Evolutionary conservation across 2,329 filamentous ascomycete species (phyloP).

Genomic region (Aspergillus costaricaensis): DNA sequence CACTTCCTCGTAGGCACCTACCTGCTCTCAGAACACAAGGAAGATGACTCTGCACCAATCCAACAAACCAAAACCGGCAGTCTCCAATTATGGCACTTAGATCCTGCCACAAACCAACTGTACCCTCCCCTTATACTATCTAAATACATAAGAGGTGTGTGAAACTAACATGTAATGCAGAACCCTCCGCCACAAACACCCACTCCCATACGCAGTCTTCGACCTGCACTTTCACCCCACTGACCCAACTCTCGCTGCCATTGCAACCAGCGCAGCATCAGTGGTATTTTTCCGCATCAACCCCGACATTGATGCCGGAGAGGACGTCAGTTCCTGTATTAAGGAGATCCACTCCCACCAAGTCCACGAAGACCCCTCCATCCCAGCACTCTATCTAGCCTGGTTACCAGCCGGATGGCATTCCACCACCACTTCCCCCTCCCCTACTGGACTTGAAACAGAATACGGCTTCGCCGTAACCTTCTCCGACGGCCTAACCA

Average conservation of each 20-base stretch:
- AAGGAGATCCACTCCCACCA: slow-evolving; percentile 46
- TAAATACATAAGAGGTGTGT: background rate
- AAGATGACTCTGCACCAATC: slow-evolving; percentile 26
- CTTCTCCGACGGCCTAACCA: slow-evolving; percentile 67
- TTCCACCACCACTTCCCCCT: background rate
- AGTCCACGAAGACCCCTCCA: slow-evolving; percentile 55
- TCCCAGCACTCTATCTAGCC: slow-evolving; percentile 70
- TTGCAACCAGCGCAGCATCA: slow-evolving; percentile 71
- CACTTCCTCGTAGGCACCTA: slow-evolving; percentile 85
- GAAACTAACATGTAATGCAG: slow-evolving; percentile 40
- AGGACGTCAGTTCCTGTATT: too few species aligned
- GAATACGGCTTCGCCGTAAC: slow-evolving; percentile 65
- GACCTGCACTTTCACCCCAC: slow-evolving; percentile 78
- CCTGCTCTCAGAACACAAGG: slow-evolving; percentile 55
- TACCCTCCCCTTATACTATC: slow-evolving; percentile 14
- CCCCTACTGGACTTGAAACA: background rate
- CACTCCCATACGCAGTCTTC: slow-evolving; percentile 72
- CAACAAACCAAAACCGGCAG: slow-evolving; percentile 71
- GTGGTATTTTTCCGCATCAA: slow-evolving; percentile 40
- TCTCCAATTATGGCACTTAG: slow-evolving; percentile 65
- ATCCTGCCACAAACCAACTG: slow-evolving; percentile 32
- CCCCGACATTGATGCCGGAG: too few species aligned
- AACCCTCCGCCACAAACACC: slow-evolving; percentile 58
- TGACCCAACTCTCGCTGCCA: slow-evolving; percentile 62
- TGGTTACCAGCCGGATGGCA: slow-evolving; percentile 62